Evolutionary conservation across 208 protist species (phyloP).

Genomic region (Histomonas meleagridis): DNA sequence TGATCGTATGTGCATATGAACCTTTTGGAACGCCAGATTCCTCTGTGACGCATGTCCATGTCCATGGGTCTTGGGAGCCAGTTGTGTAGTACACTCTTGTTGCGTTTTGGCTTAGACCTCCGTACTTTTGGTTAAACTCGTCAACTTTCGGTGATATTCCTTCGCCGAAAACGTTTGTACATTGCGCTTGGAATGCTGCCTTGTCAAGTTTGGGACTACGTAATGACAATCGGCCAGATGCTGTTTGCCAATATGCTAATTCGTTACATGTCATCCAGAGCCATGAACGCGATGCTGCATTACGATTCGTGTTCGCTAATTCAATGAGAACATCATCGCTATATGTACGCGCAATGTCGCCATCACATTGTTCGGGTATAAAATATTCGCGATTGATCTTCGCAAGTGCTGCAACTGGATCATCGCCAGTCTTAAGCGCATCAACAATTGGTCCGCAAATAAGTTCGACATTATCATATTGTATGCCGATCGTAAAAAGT

Average conservation of each 20-base stretch:
- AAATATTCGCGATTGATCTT: not conserved
- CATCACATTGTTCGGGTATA: not conserved
- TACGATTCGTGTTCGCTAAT: not conserved
- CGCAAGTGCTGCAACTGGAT: not conserved
- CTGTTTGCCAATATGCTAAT: not conserved
- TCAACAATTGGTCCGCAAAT: not conserved
- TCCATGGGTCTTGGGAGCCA: conserved; percentile 2
- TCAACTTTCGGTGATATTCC: too few species aligned
- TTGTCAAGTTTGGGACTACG: not conserved
- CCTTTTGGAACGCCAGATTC: too few species aligned
- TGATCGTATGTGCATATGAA: not conserved
- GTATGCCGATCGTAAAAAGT: not conserved
- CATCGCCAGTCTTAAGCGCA: not conserved
- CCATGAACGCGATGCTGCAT: not conserved
- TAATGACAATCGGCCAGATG: not conserved
- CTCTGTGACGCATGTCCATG: not conserved
- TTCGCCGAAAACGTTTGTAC: not conserved
- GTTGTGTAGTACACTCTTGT: not conserved
- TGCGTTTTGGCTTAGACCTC: not conserved
- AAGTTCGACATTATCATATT: not conserved
- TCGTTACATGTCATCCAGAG: not conserved
- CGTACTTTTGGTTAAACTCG: not conserved
- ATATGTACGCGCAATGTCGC: not conserved
- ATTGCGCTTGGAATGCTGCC: not conserved
- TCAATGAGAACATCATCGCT: not conserved